Conservation (phyloP, 208 protist genomes). For the Sergeia podlipaevii region DNA sequence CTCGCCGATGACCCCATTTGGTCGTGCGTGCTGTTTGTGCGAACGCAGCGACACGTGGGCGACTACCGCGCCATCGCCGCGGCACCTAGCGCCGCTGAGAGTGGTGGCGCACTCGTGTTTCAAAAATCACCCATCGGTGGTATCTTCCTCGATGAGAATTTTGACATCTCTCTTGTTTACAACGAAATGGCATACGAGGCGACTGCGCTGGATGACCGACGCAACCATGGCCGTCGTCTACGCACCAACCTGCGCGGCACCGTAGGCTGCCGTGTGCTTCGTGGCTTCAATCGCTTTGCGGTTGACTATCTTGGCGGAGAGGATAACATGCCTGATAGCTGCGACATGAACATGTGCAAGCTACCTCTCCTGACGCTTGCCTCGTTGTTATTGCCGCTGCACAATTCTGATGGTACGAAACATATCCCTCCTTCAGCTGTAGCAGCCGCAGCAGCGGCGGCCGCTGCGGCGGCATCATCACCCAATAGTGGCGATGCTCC, state of each 20-base stretch:
- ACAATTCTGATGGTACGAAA: constrained; percentile 9
- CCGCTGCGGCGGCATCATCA: neutral
- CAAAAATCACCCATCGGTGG: constrained; percentile 34
- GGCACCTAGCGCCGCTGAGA: neutral
- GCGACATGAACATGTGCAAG: constrained; percentile 28
- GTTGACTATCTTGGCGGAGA: constrained; percentile 66
- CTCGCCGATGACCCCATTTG: constrained; percentile 55
- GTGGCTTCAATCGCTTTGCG: constrained; percentile 39
- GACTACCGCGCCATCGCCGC: constrained; percentile 19
- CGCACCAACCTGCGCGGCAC: constrained; percentile 51
- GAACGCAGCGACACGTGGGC: constrained; percentile 48
- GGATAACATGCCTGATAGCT: constrained; percentile 29
- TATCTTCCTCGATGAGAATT: constrained; percentile 29
- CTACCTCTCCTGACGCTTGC: constrained; percentile 72
- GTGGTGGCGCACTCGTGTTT: constrained; percentile 20
- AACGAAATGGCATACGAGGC: constrained; percentile 25
- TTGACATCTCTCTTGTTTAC: constrained; percentile 34
- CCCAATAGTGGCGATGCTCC: neutral
- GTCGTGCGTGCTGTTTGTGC: constrained; percentile 65
- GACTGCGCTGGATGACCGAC: constrained; percentile 15
- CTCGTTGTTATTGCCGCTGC: constrained; percentile 56
- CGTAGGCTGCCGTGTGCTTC: constrained; percentile 44
- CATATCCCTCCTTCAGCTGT: neutral
- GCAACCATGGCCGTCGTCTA: constrained; percentile 17
- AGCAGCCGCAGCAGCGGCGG: neutral